Evolutionary conservation across 2,329 filamentous ascomycete genomes (phyloP).

Genomic region (Aspergillus sp.): DNA sequence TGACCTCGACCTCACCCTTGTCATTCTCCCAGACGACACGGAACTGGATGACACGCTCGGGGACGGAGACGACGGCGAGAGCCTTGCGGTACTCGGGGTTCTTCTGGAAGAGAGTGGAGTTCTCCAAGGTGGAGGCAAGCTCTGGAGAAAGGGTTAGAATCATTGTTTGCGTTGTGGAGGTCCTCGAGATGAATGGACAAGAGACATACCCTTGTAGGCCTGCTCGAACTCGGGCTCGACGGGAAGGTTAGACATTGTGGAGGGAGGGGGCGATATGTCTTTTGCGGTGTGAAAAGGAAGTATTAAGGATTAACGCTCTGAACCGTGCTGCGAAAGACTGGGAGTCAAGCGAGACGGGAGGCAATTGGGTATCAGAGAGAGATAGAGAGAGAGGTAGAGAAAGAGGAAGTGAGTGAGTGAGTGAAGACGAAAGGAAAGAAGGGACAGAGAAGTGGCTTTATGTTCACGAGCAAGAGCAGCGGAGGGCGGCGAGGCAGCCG

Average conservation of each 20-base stretch:
- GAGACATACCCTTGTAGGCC: slow-evolving; percentile 80
- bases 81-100: slow-evolving; percentile 93
- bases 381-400: slow-evolving; percentile 3
- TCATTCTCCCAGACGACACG: slow-evolving; percentile 96
- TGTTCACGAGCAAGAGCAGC: slow-evolving; percentile 1
- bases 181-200: neutral
- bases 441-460: slow-evolving; percentile 4
- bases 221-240: slow-evolving; percentile 97
- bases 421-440: no score
- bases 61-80: slow-evolving; percentile 81
- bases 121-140: slow-evolving; percentile 90
- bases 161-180: neutral
- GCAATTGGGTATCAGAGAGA: slow-evolving; percentile 11
- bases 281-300: neutral
- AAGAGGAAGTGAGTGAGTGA: slow-evolving; percentile 3
- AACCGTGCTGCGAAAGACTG: neutral
- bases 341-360: slow-evolving; percentile 12
- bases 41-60: slow-evolving; percentile 96
- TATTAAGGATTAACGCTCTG: neutral
- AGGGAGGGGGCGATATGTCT: no score
- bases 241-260: slow-evolving; percentile 76
- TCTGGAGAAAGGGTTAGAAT: slow-evolving; percentile 53
- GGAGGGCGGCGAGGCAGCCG: slow-evolving; percentile 23
- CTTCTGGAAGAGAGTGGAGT: slow-evolving; percentile 88
- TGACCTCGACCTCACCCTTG: slow-evolving; percentile 79